Conservation (phyloP, 2,329 filamentous ascomycete genomes). For the Cephalotrichum gorgonifer region DNA sequence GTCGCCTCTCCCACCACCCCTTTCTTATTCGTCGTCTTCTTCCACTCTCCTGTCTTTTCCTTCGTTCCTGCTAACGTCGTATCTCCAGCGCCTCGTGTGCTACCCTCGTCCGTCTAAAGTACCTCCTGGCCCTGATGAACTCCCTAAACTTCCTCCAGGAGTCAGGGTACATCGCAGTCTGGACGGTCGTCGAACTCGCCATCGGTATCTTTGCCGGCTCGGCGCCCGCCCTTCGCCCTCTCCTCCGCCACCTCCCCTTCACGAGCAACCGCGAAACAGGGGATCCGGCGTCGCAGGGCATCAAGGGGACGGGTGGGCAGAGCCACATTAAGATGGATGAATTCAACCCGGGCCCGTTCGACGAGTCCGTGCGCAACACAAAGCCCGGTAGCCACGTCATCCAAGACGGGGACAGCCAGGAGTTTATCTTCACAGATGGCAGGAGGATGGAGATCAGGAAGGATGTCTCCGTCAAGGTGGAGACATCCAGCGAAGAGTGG, state of each 20-base stretch:
- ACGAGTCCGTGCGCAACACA: no score
- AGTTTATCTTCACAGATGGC: neutral
- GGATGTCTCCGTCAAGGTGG: neutral
- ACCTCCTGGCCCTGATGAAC: conserved; percentile 3
- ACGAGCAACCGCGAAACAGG: neutral
- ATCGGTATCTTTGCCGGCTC: conserved; percentile 7
- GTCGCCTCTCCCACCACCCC: no score
- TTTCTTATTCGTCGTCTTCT: no score
- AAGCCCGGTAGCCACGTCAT: no score
- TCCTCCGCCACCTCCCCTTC: conserved; percentile 4
- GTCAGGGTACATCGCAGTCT: conserved; percentile 5
- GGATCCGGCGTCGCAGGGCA: no score
- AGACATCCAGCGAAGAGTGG: neutral
- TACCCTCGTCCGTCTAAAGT: conserved; percentile 3
- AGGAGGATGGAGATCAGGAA: neutral
- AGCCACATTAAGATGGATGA: neutral
- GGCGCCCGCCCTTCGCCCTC: conserved; percentile 2
- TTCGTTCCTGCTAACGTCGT: neutral
- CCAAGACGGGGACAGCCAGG: neutral
- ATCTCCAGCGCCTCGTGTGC: neutral
- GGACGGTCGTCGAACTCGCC: conserved; percentile 5
- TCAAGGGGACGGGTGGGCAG: no score
- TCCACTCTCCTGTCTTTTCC: no score
- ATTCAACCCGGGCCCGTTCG: no score
- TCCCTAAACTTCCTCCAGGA: conserved; percentile 2